Evolutionary conservation across 768 basidiomycete species (phyloP).

Genomic region (Pholiota conissans): DNA sequence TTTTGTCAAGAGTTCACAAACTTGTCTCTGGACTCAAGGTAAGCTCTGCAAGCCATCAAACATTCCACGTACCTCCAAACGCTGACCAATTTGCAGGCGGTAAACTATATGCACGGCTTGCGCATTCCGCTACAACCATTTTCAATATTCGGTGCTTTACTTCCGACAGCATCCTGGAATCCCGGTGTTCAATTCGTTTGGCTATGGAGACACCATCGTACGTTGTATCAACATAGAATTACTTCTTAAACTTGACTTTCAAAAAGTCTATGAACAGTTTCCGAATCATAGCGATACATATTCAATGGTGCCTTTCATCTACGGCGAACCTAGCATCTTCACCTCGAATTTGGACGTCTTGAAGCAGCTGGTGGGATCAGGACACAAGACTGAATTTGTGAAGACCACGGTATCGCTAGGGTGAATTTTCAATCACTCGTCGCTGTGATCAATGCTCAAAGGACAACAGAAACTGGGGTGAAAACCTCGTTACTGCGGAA

Average conservation of each 20-base stretch:
- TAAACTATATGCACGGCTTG: background rate
- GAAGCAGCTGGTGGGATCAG: background rate
- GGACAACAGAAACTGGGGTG: slow-evolving; percentile 41
- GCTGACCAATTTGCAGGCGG: background rate
- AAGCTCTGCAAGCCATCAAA: background rate
- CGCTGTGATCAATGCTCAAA: background rate
- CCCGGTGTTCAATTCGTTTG: background rate
- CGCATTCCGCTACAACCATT: background rate
- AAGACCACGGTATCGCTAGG: background rate
- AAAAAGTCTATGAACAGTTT: background rate
- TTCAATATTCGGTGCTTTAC: background rate
- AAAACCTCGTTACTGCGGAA: slow-evolving; percentile 46
- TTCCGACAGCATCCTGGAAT: slow-evolving; percentile 1
- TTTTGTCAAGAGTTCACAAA: background rate
- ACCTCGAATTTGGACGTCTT: background rate
- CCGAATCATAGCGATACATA: background rate
- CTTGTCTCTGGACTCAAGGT: background rate
- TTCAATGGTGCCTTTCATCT: background rate
- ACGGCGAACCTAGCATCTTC: background rate
- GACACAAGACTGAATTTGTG: background rate
- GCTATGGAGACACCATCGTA: background rate
- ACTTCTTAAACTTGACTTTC: background rate
- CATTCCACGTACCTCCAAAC: background rate
- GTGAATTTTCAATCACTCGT: background rate
- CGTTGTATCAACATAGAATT: background rate